A percentile compares a stretch with the other conserved stretches of the same genome.
Conservation (phyloP, 2,329 filamentous ascomycete species). For the Stemphylium lycopersici region DNA sequence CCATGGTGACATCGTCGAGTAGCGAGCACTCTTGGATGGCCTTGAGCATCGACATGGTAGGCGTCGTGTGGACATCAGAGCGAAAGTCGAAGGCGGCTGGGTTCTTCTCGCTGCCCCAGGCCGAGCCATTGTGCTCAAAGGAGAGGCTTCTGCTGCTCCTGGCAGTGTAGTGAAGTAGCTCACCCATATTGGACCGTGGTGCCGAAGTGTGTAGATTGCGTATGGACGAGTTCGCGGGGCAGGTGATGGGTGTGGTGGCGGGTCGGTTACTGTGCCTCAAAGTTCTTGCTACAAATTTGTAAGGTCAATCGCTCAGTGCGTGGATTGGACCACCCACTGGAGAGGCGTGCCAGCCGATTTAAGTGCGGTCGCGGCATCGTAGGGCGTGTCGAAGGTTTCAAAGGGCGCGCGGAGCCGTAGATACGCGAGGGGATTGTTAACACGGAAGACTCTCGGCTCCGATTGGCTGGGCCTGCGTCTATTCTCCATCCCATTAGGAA, state of each 20-base stretch:
- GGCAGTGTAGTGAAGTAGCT: conserved; percentile 38
- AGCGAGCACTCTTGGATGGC: conserved; percentile 78
- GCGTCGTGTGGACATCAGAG: conserved; percentile 51
- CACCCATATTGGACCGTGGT: conserved; percentile 35
- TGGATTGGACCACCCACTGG: conserved; percentile 41
- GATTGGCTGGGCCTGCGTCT: not conserved
- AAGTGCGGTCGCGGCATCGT: conserved; percentile 37
- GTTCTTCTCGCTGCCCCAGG: conserved; percentile 53
- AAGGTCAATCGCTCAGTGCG: conserved; percentile 35
- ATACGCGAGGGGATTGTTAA: not conserved
- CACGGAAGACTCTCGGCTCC: not conserved
- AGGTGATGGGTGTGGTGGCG: conserved; percentile 1
- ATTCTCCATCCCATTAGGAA: not conserved
- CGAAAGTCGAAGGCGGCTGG: conserved; percentile 63
- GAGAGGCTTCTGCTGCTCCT: conserved; percentile 30
- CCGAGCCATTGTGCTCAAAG: conserved; percentile 22
- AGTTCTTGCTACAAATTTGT: conserved; percentile 28
- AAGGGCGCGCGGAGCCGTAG: conserved; percentile 13
- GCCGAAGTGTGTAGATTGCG: conserved; percentile 25
- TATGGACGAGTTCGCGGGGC: conserved; percentile 15
- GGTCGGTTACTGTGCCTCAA: conserved; percentile 11
- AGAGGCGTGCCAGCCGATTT: conserved; percentile 21
- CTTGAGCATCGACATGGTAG: conserved; percentile 72
- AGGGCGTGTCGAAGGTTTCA: conserved; percentile 2
- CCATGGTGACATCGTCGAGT: conserved; percentile 81